Conservation (phyloP, 176 grass and related monocot species). For the Hordeum marinum region DNA sequence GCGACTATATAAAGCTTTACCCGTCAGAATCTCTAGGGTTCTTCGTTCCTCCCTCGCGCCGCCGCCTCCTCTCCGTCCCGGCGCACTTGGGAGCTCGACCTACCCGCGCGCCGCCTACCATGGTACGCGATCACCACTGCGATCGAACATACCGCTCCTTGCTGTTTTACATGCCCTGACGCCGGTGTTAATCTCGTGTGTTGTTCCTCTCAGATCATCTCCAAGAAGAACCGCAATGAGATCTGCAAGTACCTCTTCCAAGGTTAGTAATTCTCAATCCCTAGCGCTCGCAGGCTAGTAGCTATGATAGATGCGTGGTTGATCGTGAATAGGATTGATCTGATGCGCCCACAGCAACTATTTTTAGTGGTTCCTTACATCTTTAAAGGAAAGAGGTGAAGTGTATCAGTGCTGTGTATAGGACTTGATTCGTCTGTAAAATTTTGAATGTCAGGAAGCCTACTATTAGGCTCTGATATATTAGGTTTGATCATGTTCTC, state of each 20-base stretch:
- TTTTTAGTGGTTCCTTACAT: neutral
- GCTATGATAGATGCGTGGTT: too few relatives aligned
- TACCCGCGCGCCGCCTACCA: slow-evolving; percentile 12
- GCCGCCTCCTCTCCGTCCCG: neutral
- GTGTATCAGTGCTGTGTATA: too few relatives aligned
- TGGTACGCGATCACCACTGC: slow-evolving; percentile 29
- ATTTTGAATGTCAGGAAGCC: neutral
- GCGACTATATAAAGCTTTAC: slow-evolving; percentile 32
- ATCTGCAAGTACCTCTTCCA: slow-evolving; percentile 99
- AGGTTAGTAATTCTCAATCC: slow-evolving; percentile 16
- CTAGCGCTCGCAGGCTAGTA: neutral
- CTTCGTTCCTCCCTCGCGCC: slow-evolving; percentile 24
- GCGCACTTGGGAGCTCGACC: slow-evolving; percentile 21
- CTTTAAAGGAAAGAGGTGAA: too few relatives aligned
- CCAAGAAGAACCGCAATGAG: slow-evolving; percentile 98
- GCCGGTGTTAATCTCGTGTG: neutral
- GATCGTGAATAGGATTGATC: neutral
- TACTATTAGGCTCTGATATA: neutral
- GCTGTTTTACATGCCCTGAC: neutral
- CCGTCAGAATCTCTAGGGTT: slow-evolving; percentile 39
- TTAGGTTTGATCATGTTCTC: neutral
- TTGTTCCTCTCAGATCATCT: slow-evolving; percentile 63
- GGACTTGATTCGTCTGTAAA: neutral
- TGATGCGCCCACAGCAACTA: neutral
- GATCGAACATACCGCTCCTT: neutral